These are phyloP conservation scores for Alternaria triticimaculans DNA, from an alignment of 2,329 filamentous ascomycete species.

Conservation along the genomic window DNA sequence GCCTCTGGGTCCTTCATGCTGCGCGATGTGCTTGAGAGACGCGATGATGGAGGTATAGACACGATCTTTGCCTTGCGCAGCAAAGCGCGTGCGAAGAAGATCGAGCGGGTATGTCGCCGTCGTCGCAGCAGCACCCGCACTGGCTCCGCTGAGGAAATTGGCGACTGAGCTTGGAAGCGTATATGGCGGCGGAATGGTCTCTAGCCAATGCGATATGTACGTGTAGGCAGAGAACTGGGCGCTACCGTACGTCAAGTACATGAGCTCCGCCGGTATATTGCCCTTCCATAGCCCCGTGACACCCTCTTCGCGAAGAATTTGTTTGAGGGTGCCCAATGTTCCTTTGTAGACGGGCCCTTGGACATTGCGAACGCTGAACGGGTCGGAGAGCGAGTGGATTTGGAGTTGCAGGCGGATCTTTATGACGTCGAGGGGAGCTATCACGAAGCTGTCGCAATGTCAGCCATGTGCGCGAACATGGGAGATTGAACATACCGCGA, in stretches of 20 bases:
- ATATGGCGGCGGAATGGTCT: slow-evolving; percentile 55
- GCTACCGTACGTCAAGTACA: slow-evolving; percentile 91
- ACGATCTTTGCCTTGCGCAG: slow-evolving; percentile 83
- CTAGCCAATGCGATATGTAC: slow-evolving; percentile 71
- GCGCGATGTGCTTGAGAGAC: slow-evolving; percentile 75
- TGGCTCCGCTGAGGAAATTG: slow-evolving; percentile 82
- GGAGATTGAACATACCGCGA: slow-evolving; percentile 69
- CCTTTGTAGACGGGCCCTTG: slow-evolving; percentile 69
- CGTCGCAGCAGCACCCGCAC: slow-evolving; percentile 83
- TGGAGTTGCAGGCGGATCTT: slow-evolving; percentile 98
- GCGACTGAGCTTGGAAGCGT: slow-evolving; percentile 70
- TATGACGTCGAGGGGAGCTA: slow-evolving; percentile 94
- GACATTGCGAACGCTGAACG: slow-evolving; percentile 61
- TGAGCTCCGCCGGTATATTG: slow-evolving; percentile 91
- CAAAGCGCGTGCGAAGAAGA: slow-evolving; percentile 90
- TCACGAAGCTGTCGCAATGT: slow-evolving; percentile 71
- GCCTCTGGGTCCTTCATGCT: slow-evolving; percentile 75
- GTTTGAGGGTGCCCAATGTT: slow-evolving; percentile 74
- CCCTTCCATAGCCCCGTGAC: slow-evolving; percentile 92
- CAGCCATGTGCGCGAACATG: background rate
- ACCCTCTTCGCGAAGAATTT: slow-evolving; percentile 82
- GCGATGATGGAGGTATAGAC: slow-evolving; percentile 77
- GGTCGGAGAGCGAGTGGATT: slow-evolving; percentile 80
- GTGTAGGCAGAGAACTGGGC: slow-evolving; percentile 92
- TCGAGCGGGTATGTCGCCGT: slow-evolving; percentile 90